Evolutionary conservation across 345 rosid genomes (phyloP).

Genomic region (Carallia brachiata): DNA sequence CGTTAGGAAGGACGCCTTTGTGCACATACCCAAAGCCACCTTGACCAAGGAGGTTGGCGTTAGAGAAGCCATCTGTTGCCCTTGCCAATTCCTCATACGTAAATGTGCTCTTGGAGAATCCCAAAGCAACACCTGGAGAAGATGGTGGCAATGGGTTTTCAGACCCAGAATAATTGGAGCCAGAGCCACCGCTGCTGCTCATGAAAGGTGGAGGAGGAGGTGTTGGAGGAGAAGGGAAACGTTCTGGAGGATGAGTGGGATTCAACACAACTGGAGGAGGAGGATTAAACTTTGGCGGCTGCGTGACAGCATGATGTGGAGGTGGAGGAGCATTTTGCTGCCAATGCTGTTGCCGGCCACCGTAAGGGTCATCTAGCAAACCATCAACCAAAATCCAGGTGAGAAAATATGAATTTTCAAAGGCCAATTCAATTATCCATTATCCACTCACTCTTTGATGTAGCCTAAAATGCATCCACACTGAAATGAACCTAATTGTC

Average conservation of each 20-base stretch:
- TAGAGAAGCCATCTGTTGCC: constrained; percentile 28
- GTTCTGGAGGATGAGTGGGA: constrained; percentile 16
- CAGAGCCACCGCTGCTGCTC: constrained; percentile 67
- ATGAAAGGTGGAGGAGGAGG: constrained; percentile 29
- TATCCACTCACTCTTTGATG: background rate
- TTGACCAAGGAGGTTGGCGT: constrained; percentile 34
- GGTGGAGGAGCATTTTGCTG: constrained; percentile 55
- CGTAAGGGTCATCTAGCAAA: constrained; percentile 40
- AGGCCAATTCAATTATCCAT: background rate
- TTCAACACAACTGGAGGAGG: constrained; percentile 26
- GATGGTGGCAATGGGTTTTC: constrained; percentile 57
- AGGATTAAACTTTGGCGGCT: constrained; percentile 14
- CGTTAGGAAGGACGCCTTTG: constrained; percentile 31
- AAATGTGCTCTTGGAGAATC: constrained; percentile 59
- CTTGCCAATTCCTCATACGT: constrained; percentile 27
- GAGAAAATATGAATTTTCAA: background rate
- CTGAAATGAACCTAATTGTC: too few relatives aligned
- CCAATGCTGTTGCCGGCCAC: constrained; percentile 58
- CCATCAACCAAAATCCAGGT: background rate
- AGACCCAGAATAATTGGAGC: constrained; percentile 53
- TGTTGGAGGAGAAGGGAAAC: constrained; percentile 15
- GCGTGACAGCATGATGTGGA: constrained; percentile 28
- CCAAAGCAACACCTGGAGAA: constrained; percentile 53
- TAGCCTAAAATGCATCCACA: too few relatives aligned
- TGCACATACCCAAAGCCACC: constrained; percentile 36